These are phyloP conservation scores for Fusarium buharicum DNA, from an alignment of 2,329 filamentous ascomycete genomes.

Conservation along the genomic window DNA sequence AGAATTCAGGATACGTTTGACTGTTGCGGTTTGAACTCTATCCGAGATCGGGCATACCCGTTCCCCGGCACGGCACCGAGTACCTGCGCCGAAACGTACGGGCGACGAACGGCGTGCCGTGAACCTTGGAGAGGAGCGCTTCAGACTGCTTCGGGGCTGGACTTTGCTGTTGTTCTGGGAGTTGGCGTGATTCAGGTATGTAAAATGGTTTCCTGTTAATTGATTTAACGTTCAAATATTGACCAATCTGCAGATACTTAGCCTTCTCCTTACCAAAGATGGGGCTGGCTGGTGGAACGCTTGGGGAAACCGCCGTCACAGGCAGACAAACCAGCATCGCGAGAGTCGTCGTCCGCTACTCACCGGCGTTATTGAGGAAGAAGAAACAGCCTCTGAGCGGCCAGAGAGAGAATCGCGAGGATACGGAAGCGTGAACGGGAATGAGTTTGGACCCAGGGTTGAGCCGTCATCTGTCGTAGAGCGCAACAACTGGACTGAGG, in stretches of 20 bases:
- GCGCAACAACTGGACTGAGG: constrained; percentile 43
- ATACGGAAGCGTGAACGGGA: constrained; percentile 38
- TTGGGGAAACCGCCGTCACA: constrained; percentile 29
- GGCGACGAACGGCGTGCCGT: constrained; percentile 60
- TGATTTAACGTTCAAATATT: not conserved
- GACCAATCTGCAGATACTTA: constrained; percentile 43
- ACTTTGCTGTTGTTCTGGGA: constrained; percentile 64
- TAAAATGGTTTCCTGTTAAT: too few species aligned
- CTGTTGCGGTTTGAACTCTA: constrained; percentile 72
- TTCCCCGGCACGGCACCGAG: constrained; percentile 56
- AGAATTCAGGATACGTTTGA: constrained; percentile 72
- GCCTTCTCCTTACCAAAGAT: constrained; percentile 47
- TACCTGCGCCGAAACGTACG: constrained; percentile 59
- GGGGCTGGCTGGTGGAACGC: constrained; percentile 48
- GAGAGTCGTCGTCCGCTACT: constrained; percentile 44
- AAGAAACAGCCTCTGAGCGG: constrained; percentile 16
- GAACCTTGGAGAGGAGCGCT: constrained; percentile 66
- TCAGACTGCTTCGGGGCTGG: constrained; percentile 62
- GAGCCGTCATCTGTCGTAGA: constrained; percentile 43
- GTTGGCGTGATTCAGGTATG: constrained; percentile 68
- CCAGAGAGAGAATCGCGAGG: constrained; percentile 16
- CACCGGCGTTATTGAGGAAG: constrained; percentile 43
- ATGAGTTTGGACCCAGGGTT: constrained; percentile 39
- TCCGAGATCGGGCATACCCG: constrained; percentile 71
- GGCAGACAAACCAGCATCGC: constrained; percentile 9